phyloP scores from a whole-genome alignment of 2,329 filamentous ascomycete genomes.

The Cadophora malorum region DNA sequence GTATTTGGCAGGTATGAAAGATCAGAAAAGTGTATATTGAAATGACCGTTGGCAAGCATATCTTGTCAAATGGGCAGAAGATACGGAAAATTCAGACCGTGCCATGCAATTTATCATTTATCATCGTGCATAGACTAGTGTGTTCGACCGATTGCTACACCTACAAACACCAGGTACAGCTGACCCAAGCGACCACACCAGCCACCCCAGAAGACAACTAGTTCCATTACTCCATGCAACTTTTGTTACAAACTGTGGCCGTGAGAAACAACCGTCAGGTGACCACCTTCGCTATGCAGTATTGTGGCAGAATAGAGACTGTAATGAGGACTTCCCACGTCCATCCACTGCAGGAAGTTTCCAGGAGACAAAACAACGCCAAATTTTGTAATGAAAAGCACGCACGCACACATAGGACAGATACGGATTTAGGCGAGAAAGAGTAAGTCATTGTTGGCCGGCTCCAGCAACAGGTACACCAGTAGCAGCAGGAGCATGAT shows the following conservation, averaged over 20 bases:
- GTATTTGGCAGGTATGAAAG: not conserved
- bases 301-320: conserved; percentile 4
- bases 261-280: conserved; percentile 12
- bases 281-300: conserved; percentile 17
- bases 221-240: conserved; percentile 14
- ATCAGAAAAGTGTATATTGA: not conserved
- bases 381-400: conserved; percentile 11
- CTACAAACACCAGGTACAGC: conserved; percentile 7
- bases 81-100: not conserved
- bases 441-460: conserved; percentile 16
- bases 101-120: not conserved
- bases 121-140: not conserved
- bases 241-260: conserved; percentile 20
- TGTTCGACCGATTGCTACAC: conserved; percentile 1
- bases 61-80: not conserved
- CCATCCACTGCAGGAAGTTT: not conserved
- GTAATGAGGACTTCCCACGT: not conserved
- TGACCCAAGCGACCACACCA: conserved; percentile 1
- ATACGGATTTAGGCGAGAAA: not conserved
- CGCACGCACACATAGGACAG: not conserved
- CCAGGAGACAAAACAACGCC: conserved; percentile 13
- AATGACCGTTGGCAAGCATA: not conserved
- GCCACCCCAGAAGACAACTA: not conserved
- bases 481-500: conserved; percentile 51
- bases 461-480: conserved; percentile 30